Base-by-base conservation (phyloP, 2,329 filamentous ascomycete species). In the Trichoderma pleuroti region DNA sequence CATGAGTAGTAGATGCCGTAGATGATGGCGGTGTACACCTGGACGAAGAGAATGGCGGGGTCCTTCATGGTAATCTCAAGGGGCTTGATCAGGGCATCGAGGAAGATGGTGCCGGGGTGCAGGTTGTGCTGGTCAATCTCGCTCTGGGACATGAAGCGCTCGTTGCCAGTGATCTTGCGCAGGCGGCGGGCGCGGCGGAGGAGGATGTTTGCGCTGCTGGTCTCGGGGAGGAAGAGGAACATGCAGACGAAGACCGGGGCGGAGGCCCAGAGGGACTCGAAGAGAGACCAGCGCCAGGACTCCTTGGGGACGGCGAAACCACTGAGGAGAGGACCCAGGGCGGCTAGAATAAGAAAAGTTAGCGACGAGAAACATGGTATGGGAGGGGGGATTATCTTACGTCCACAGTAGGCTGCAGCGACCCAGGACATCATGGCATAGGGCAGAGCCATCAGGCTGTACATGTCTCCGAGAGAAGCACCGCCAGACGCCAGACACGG, bases 211-310 rank as follows among this genome's bases (percentile, higher is more conserved):
- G 84, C 80, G 0, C 84, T 78, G 68, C 82, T 86, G 0, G 90
- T 92, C 81, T 92, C 90, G 0, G 90, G 90, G 28, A 92, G 84
- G 72, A 88, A 83, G 72, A 90, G 75, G 75, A 90, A 85, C 85
- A 92, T 86, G 65, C 86, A 68, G n/a, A 91, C 73, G 73, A 91
- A 85, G 56, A 90, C 77, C 0, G 89, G 89, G 0, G 82, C 84
- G 0, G 87, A 82, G 21, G 86, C 83, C 88, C 88, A 91, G 70
- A 91, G 81, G 69, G 90, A 86, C 75, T 90, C 87, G 82, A 86
- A 89, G 12, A 89, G 81, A 0, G 86, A 86, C 89, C 88, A 91
- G n/a, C 88, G 83, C 89, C 89, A 92, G 66, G 79, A 80, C 77
- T 87, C 83, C 5, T 82, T 84, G 2, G 84, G 82, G 7, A 90